Evolutionary conservation across 805 yeast species (phyloP).

Genomic region (Zygosaccharomyces gambellarensis): DNA sequence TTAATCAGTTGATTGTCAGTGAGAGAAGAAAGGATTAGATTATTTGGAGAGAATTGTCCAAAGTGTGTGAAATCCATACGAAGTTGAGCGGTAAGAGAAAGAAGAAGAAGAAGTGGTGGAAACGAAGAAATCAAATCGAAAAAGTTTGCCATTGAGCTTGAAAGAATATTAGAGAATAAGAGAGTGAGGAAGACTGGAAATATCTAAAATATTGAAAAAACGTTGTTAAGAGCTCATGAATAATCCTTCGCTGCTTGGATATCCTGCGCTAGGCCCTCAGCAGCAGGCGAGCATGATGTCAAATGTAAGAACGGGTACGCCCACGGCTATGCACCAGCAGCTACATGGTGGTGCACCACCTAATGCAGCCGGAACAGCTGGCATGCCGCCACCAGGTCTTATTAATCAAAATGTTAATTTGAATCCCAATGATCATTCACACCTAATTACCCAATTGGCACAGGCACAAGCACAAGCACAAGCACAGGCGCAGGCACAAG

Average conservation of each 20-base stretch:
- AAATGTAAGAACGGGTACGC: slow-evolving; percentile 12
- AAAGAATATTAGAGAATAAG: background rate
- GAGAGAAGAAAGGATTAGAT: background rate
- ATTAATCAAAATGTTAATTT: slow-evolving; percentile 10
- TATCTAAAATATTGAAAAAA: background rate
- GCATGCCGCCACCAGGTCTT: slow-evolving; percentile 28
- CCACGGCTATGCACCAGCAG: slow-evolving; percentile 14
- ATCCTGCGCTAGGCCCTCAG: slow-evolving; percentile 22
- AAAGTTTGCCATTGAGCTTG: background rate
- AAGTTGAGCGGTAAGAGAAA: slow-evolving; percentile 6
- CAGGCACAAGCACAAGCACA: slow-evolving; percentile 5
- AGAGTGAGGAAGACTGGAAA: background rate
- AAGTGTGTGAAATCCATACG: background rate
- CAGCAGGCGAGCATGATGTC: slow-evolving; percentile 15
- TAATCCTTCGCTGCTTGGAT: slow-evolving; percentile 28
- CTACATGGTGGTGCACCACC: slow-evolving; percentile 11
- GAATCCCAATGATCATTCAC: slow-evolving; percentile 27
- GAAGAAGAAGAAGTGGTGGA: slow-evolving; percentile 1
- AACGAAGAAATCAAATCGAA: background rate
- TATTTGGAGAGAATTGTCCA: background rate
- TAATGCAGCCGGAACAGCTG: slow-evolving; percentile 11
- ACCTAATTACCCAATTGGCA: slow-evolving; percentile 20
- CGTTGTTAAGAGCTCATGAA: slow-evolving; percentile 16
- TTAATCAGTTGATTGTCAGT: background rate
- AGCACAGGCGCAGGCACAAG: slow-evolving; percentile 6